Percentiles rank a stretch among this genome's conserved stretches.
These are phyloP conservation scores for Schoenoplectus triqueter DNA, from an alignment of 202 grass and related monocot species.

Conservation along the genomic window DNA sequence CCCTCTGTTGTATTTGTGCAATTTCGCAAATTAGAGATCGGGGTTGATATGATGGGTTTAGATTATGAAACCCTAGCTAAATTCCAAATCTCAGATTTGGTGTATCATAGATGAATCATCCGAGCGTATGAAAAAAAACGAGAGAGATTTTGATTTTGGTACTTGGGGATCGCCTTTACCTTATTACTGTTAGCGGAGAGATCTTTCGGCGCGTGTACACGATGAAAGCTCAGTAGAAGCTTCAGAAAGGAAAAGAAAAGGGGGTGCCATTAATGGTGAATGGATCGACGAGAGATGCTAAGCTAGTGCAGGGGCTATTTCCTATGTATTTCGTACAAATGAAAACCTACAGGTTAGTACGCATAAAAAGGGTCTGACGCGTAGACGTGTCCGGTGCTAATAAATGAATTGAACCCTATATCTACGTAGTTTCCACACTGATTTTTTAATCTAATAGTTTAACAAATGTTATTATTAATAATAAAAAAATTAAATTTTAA, in stretches of 20 bases:
- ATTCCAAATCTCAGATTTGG: slow-evolving; percentile 27
- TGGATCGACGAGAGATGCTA: slow-evolving; percentile 29
- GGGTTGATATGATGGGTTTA: neutral
- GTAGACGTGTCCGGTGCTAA: neutral
- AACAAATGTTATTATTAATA: no score
- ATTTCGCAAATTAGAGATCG: neutral
- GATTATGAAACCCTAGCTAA: slow-evolving; percentile 1
- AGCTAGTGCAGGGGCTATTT: neutral
- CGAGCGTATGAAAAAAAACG: slow-evolving; percentile 13
- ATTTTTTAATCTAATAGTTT: no score
- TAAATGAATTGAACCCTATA: slow-evolving; percentile 1
- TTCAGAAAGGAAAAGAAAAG: slow-evolving; percentile 46
- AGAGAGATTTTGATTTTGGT: slow-evolving; percentile 5
- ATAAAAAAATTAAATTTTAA: no score
- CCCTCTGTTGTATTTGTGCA: neutral
- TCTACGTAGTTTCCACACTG: no score
- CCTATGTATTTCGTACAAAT: slow-evolving; percentile 4
- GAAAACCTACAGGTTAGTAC: slow-evolving; percentile 25
- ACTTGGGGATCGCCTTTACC: neutral
- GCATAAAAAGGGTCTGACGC: no score
- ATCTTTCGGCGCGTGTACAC: slow-evolving; percentile 41
- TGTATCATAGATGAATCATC: slow-evolving; percentile 14
- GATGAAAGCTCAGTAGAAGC: slow-evolving; percentile 45
- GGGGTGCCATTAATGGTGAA: slow-evolving; percentile 36
- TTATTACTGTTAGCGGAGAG: slow-evolving; percentile 16